Conservation (phyloP, 768 basidiomycete species). For the Porphyrellus cyaneotinctus region DNA sequence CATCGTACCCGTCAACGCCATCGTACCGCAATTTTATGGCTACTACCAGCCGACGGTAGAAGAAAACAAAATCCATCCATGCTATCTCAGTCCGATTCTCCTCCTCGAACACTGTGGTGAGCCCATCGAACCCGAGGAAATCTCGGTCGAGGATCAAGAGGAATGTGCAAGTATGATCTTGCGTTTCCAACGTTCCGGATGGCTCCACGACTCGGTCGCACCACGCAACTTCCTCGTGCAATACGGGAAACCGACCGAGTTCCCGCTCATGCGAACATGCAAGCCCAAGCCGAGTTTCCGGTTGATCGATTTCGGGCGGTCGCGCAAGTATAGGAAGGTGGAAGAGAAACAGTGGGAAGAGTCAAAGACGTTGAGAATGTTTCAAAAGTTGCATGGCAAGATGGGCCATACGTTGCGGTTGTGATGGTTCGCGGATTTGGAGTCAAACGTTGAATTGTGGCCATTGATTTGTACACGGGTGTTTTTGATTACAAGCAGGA, state of each 20-base stretch:
- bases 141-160: conserved; percentile 35
- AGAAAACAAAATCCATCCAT: neutral
- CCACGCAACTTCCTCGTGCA: conserved; percentile 44
- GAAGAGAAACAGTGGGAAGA: conserved; percentile 7
- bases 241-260: conserved; percentile 36
- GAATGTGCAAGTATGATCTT: conserved; percentile 41
- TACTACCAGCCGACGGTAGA: conserved; percentile 41
- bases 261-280: conserved; percentile 1
- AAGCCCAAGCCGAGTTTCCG: conserved; percentile 37
- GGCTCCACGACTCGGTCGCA: conserved; percentile 41
- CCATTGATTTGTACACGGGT: no score
- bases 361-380: conserved; percentile 1
- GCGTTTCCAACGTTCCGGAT: conserved; percentile 38
- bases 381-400: neutral
- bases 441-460: no score
- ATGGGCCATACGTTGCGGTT: neutral
- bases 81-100: conserved; percentile 39
- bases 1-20: conserved; percentile 45
- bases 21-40: conserved; percentile 64
- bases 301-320: conserved; percentile 50
- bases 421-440: no score
- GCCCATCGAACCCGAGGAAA: conserved; percentile 25
- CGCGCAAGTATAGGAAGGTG: neutral
- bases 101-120: conserved; percentile 47
- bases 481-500: no score